phyloP scores from a whole-genome alignment of 164 flowering plant genomes.

The Litsea cubeba region DNA sequence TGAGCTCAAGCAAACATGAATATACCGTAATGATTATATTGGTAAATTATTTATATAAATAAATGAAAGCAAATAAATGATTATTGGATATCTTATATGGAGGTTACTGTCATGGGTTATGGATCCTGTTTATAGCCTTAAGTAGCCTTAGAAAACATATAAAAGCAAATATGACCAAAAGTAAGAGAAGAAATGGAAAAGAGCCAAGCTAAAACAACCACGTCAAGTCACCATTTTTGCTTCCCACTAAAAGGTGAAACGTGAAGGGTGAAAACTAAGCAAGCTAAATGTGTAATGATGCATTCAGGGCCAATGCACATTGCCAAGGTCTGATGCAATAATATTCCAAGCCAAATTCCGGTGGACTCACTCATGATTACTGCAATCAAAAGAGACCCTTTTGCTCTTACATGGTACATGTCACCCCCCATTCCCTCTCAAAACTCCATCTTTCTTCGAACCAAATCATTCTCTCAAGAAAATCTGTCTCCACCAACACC shows the following conservation, averaged over 20 bases:
- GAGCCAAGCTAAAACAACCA: not conserved
- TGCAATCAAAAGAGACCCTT: constrained; percentile 31
- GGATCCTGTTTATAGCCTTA: too few species aligned
- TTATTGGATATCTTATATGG: too few species aligned
- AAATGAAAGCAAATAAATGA: too few species aligned
- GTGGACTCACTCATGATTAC: constrained; percentile 49
- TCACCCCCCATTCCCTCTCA: constrained; percentile 25
- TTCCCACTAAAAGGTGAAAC: constrained; percentile 18
- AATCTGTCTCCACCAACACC: constrained; percentile 49
- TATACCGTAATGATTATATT: too few species aligned
- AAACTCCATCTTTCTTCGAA: constrained; percentile 27
- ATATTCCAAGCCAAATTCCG: not conserved
- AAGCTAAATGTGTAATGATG: constrained; percentile 7
- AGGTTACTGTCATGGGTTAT: too few species aligned
- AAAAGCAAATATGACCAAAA: too few species aligned
- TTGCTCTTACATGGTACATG: not conserved
- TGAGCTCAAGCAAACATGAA: too few species aligned
- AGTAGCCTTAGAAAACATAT: not conserved
- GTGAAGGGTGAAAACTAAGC: constrained; percentile 26
- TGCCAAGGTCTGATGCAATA: not conserved
- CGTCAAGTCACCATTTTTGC: not conserved
- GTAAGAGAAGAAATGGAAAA: not conserved
- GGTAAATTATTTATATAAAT: too few species aligned
- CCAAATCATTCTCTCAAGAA: constrained; percentile 57
- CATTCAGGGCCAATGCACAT: constrained; percentile 3